Percentiles rank a stretch among this genome's conserved stretches.
Conservation (phyloP, 2,329 filamentous ascomycete species). For the Thelonectria discophora region DNA sequence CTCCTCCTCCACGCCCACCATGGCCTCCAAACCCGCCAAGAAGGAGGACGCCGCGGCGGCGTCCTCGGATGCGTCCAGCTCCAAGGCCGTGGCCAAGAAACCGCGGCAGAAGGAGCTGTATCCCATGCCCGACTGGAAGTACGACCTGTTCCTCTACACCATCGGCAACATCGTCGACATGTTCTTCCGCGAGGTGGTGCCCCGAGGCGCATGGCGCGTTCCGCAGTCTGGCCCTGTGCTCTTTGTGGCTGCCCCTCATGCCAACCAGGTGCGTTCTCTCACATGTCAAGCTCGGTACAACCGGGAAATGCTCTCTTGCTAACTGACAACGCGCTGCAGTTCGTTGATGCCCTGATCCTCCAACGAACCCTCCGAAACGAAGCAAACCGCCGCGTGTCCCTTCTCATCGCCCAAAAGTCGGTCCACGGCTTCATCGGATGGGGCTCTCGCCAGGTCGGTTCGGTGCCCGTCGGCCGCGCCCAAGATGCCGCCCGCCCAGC, state of each 20-base stretch:
- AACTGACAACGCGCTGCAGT: conserved; percentile 61
- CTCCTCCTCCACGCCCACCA: conserved; percentile 25
- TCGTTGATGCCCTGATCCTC: conserved; percentile 93
- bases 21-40: conserved; percentile 36
- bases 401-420: conserved; percentile 94
- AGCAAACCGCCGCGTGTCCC: conserved; percentile 86
- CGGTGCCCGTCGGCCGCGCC: conserved; percentile 91
- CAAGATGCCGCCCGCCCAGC: conserved; percentile 87
- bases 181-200: conserved; percentile 98
- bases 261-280: conserved; percentile 81
- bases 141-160: conserved; percentile 79
- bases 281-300: conserved; percentile 12
- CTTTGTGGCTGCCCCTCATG: conserved; percentile 95
- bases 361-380: conserved; percentile 90
- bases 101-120: conserved; percentile 63
- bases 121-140: conserved; percentile 77
- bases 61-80: conserved; percentile 23
- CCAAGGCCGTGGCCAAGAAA: conserved; percentile 35
- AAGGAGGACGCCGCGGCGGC: conserved; percentile 37
- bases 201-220: conserved; percentile 93
- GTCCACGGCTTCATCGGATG: conserved; percentile 93
- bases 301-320: background rate
- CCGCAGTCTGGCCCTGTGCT: conserved; percentile 88
- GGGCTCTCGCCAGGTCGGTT: conserved; percentile 83
- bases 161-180: conserved; percentile 89